Evolutionary conservation across 1,139 yeast species (phyloP).

Genomic region (Nadsonia starkeyi-henricii): DNA sequence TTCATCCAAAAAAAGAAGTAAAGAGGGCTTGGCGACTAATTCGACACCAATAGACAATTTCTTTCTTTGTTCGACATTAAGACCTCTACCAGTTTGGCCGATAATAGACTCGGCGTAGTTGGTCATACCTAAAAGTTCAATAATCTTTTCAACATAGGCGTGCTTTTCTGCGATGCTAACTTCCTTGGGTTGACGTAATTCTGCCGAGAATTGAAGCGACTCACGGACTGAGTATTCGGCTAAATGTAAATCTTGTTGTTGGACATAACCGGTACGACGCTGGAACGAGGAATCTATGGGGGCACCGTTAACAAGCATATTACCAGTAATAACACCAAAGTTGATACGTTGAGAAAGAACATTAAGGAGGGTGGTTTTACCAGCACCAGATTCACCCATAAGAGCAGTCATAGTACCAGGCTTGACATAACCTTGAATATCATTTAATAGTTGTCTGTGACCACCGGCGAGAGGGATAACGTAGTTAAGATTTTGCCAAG

Average conservation of each 20-base stretch:
- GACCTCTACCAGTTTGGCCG: constrained; percentile 43
- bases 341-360: constrained; percentile 42
- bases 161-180: constrained; percentile 34
- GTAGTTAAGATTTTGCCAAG: constrained; percentile 35
- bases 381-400: constrained; percentile 59
- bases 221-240: constrained; percentile 44
- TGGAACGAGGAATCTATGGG: constrained; percentile 37
- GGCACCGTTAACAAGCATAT: constrained; percentile 44
- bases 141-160: constrained; percentile 43
- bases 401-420: constrained; percentile 48
- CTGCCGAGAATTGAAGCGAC: constrained; percentile 43
- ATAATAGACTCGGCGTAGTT: constrained; percentile 48
- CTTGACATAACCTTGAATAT: constrained; percentile 46
- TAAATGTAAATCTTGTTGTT: constrained; percentile 49
- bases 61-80: constrained; percentile 54
- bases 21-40: constrained; percentile 40
- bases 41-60: constrained; percentile 54
- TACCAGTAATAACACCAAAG: constrained; percentile 46
- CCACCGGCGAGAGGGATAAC: constrained; percentile 35
- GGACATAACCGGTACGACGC: constrained; percentile 48
- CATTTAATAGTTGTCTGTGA: constrained; percentile 32
- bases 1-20: too few species aligned
- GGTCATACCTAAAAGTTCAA: constrained; percentile 39
- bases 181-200: constrained; percentile 37
- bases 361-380: constrained; percentile 47